These are phyloP conservation scores for Nannizziopsis arthrosporioides DNA, from an alignment of 2,329 filamentous ascomycete genomes.

Conservation along the genomic window DNA sequence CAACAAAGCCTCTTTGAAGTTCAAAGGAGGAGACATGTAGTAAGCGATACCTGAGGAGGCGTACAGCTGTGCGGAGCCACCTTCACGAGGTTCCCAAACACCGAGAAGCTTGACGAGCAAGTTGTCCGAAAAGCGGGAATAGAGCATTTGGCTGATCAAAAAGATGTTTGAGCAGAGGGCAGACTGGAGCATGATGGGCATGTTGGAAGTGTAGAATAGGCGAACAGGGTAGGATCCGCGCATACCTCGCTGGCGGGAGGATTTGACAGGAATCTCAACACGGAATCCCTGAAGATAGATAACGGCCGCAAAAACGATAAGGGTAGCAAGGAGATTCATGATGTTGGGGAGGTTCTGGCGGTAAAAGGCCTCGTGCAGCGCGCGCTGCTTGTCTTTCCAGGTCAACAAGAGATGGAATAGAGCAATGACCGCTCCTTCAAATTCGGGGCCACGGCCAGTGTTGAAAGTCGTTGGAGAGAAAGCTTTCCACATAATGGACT, in stretches of 20 bases:
- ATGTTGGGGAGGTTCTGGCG: conserved; percentile 98
- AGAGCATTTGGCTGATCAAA: conserved; percentile 98
- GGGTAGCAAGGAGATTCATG: conserved; percentile 93
- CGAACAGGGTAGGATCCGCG: conserved; percentile 96
- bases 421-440: conserved; percentile 18
- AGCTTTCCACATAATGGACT: conserved; percentile 99
- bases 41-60: conserved; percentile 90
- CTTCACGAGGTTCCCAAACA: conserved; percentile 96
- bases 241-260: conserved; percentile 94
- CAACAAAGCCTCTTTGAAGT: conserved; percentile 91
- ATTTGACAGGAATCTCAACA: conserved; percentile 99
- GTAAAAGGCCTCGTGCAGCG: conserved; percentile 97
- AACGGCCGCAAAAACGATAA: conserved; percentile 87
- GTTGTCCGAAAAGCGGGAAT: conserved; percentile 98
- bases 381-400: conserved; percentile 98
- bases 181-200: conserved; percentile 99
- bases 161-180: conserved; percentile 98
- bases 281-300: conserved; percentile 99
- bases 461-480: conserved; percentile 99
- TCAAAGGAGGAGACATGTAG: conserved; percentile 98
- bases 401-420: conserved; percentile 39
- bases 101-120: conserved; percentile 93
- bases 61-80: conserved; percentile 77
- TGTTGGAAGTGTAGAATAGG: conserved; percentile 99
- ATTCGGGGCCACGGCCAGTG: conserved; percentile 96